Percentiles rank a stretch among this genome's conserved stretches.
Evolutionary conservation across 208 protist genomes (phyloP).

Genomic region (Leishmania tarentolae): DNA sequence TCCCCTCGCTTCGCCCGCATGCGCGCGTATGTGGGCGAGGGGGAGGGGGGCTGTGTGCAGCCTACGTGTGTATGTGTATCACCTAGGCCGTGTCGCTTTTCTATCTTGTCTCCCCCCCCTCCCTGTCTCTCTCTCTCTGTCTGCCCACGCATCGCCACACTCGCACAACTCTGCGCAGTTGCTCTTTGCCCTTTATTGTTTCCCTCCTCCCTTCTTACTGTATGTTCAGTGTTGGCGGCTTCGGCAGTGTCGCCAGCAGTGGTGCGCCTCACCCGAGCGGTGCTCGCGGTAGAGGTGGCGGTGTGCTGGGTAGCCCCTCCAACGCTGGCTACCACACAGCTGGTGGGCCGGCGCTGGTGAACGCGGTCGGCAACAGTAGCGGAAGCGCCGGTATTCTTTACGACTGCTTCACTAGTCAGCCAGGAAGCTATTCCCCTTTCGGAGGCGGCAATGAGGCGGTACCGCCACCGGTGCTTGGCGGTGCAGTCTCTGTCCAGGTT

Average conservation of each 20-base stretch:
- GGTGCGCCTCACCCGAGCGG: background rate
- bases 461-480: slow-evolving; percentile 1
- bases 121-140: background rate
- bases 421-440: background rate
- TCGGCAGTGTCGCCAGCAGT: slow-evolving; percentile 3
- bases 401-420: background rate
- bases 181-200: background rate
- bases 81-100: background rate
- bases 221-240: slow-evolving; percentile 14
- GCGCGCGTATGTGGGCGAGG: background rate
- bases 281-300: slow-evolving; percentile 1
- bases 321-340: background rate
- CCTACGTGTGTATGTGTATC: too few relatives aligned
- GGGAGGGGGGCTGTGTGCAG: background rate
- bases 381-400: background rate
- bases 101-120: background rate
- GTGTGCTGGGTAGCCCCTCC: slow-evolving; percentile 9
- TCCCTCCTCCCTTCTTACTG: background rate
- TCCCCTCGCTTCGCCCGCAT: background rate
- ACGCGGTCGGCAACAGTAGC: background rate
- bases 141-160: background rate
- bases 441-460: background rate
- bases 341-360: background rate
- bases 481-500: background rate
- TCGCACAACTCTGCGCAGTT: background rate